A percentile compares a stretch with the other conserved stretches of the same genome.
phyloP scores from a whole-genome alignment of 371 early-diverging fungal genomes.

The Coemansia sp. region DNA sequence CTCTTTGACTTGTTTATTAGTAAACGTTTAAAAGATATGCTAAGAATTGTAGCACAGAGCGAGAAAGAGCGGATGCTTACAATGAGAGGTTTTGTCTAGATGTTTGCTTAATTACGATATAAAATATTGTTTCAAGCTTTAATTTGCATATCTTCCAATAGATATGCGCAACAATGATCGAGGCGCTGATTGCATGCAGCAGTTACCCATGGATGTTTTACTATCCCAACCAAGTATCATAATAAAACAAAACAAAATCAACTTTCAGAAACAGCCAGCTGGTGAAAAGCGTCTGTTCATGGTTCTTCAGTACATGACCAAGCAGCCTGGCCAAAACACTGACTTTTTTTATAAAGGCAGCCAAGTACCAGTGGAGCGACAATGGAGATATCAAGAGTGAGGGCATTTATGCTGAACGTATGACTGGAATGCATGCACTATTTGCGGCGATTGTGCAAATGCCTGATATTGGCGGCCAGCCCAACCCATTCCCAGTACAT shows the following conservation, averaged over 20 bases:
- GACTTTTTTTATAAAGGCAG: slow-evolving; percentile 48
- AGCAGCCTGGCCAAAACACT: slow-evolving; percentile 47
- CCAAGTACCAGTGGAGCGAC: slow-evolving; percentile 58
- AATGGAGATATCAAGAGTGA: slow-evolving; percentile 60
- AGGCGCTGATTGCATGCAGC: too few species aligned
- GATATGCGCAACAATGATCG: too few species aligned
- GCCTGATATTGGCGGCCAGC: slow-evolving; percentile 44
- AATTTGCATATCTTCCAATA: too few species aligned
- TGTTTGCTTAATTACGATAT: too few species aligned
- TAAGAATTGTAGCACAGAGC: slow-evolving; percentile 64
- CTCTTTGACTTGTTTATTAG: not conserved
- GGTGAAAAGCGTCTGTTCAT: slow-evolving; percentile 75
- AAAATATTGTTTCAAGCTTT: too few species aligned
- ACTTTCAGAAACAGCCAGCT: slow-evolving; percentile 51
- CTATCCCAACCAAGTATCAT: too few species aligned
- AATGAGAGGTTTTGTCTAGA: too few species aligned
- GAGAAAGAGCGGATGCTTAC: too few species aligned
- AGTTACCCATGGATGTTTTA: too few species aligned
- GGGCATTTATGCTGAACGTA: slow-evolving; percentile 66
- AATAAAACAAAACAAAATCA: too few species aligned
- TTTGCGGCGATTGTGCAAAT: slow-evolving; percentile 79
- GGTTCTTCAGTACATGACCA: slow-evolving; percentile 62
- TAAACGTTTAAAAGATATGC: not conserved
- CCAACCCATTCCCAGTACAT: slow-evolving; percentile 61
- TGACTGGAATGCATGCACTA: slow-evolving; percentile 73